A percentile compares a stretch with the other conserved stretches of the same genome.
Conservation (phyloP, 352 stramenopile genomes). For the Globisporangium perplexum region DNA sequence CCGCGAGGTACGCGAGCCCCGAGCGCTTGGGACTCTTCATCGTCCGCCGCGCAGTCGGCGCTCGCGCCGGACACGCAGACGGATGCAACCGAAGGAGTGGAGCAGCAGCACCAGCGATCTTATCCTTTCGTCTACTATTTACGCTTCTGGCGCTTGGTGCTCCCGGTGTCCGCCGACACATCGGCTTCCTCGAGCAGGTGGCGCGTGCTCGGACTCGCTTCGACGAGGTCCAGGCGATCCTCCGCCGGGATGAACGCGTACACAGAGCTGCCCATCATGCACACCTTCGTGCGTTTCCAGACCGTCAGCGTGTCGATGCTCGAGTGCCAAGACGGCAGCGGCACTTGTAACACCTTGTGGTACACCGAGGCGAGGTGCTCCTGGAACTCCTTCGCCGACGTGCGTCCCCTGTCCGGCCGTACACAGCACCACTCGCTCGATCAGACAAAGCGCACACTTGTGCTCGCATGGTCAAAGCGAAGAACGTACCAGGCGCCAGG, state of each 20-base stretch:
- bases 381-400: slow-evolving; percentile 91
- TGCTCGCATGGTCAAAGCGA: neutral
- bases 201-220: slow-evolving; percentile 52
- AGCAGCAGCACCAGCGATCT: neutral
- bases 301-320: slow-evolving; percentile 91
- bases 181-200: slow-evolving; percentile 36
- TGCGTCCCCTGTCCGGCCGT: slow-evolving; percentile 74
- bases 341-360: slow-evolving; percentile 91
- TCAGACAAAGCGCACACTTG: neutral
- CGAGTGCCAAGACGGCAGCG: slow-evolving; percentile 90
- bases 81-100: neutral
- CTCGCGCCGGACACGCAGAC: too few relatives aligned
- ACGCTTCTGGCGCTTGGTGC: neutral
- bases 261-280: slow-evolving; percentile 73
- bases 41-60: neutral
- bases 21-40: slow-evolving; percentile 49
- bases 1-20: slow-evolving; percentile 40
- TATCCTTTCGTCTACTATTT: too few relatives aligned
- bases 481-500: slow-evolving; percentile 74
- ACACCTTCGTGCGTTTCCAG: slow-evolving; percentile 92
- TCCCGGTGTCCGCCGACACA: neutral
- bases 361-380: slow-evolving; percentile 87
- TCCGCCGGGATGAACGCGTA: slow-evolving; percentile 76
- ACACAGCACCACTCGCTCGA: neutral
- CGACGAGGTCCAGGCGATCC: slow-evolving; percentile 66